Evolutionary conservation across 768 basidiomycete genomes (phyloP).

Genomic region (Tricholoma sp.): DNA sequence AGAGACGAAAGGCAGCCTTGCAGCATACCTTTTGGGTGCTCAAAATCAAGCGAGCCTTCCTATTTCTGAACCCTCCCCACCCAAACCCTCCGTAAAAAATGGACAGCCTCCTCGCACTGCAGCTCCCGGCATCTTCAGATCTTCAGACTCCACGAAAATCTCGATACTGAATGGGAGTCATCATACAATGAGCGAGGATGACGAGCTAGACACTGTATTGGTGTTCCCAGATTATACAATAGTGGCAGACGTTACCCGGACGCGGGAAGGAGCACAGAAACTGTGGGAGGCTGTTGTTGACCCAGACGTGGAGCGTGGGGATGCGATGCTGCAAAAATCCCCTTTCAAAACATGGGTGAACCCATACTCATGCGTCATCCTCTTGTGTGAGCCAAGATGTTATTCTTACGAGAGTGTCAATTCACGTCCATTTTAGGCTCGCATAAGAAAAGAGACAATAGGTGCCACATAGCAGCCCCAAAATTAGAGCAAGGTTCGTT

Average conservation of each 20-base stretch:
- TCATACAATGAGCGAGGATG: slow-evolving; percentile 59
- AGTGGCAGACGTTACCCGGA: slow-evolving; percentile 65
- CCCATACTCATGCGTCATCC: slow-evolving; percentile 86
- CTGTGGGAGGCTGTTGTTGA: slow-evolving; percentile 65
- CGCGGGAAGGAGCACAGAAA: slow-evolving; percentile 58
- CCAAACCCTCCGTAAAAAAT: slow-evolving; percentile 13
- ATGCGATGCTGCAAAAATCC: slow-evolving; percentile 36
- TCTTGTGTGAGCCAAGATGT: slow-evolving; percentile 63
- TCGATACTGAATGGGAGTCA: slow-evolving; percentile 86
- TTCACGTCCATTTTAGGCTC: slow-evolving; percentile 54
- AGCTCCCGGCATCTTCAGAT: slow-evolving; percentile 50
- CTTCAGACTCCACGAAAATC: slow-evolving; percentile 49
- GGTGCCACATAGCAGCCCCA: slow-evolving; percentile 84
- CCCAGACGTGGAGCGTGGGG: slow-evolving; percentile 48
- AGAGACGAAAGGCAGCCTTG: slow-evolving; percentile 64
- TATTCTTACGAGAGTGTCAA: slow-evolving; percentile 11
- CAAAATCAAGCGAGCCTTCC: slow-evolving; percentile 22
- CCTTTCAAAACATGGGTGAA: slow-evolving; percentile 68
- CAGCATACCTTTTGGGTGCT: slow-evolving; percentile 47
- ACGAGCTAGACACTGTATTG: slow-evolving; percentile 70
- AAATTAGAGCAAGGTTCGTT: slow-evolving; percentile 69
- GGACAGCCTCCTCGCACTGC: slow-evolving; percentile 28
- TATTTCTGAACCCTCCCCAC: slow-evolving; percentile 21
- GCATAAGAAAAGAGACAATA: slow-evolving; percentile 89
- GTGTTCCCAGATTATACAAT: slow-evolving; percentile 92